Evolutionary conservation across 257 asterid genomes (phyloP).

Genomic region (Lycium barbarum): DNA sequence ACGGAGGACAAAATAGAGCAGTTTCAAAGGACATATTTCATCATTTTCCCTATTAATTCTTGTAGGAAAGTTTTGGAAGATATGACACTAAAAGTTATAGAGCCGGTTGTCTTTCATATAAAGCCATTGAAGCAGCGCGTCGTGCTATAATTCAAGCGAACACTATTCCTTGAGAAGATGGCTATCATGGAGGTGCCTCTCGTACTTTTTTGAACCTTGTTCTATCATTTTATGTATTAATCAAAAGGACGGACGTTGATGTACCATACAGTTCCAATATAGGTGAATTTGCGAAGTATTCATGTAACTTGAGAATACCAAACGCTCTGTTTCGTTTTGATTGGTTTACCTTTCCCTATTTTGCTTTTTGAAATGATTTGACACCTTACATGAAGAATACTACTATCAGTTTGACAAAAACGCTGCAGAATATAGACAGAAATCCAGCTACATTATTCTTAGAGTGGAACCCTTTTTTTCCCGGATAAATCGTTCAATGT

Average conservation of each 20-base stretch:
- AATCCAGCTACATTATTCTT: neutral
- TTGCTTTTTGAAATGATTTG: neutral
- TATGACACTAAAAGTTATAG: no score
- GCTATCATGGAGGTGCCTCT: neutral
- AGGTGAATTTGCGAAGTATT: neutral
- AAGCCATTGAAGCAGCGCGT: no score
- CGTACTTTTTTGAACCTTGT: neutral
- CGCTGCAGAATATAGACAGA: constrained; percentile 22
- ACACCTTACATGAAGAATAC: neutral
- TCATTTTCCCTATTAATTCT: no score
- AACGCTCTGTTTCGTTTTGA: neutral
- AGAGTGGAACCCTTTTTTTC: neutral
- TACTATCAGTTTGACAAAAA: constrained; percentile 1
- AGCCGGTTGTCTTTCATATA: no score
- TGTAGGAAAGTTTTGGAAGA: no score
- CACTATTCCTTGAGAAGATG: neutral
- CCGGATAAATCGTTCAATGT: constrained; percentile 19
- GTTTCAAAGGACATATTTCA: no score
- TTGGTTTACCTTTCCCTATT: neutral
- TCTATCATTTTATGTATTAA: neutral
- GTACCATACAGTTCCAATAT: neutral
- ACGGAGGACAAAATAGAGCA: no score
- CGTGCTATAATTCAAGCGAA: neutral
- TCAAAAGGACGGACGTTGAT: neutral
- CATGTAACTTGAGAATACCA: neutral